phyloP scores from a whole-genome alignment of 495 filamentous ascomycete species.

The Penicillium odoratum region DNA sequence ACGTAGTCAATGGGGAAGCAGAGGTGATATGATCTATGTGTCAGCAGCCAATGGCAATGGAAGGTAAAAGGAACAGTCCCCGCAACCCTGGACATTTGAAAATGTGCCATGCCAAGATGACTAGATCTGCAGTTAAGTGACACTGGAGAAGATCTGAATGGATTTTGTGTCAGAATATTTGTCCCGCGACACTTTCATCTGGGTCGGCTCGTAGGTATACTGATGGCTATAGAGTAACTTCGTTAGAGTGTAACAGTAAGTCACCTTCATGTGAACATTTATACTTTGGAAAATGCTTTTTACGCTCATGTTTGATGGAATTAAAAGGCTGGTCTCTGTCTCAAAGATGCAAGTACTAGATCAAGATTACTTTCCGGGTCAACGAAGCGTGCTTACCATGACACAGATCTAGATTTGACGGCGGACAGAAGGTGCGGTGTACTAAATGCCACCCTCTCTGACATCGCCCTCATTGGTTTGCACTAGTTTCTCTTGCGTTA shows the following conservation, averaged over 20 bases:
- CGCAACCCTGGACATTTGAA: neutral
- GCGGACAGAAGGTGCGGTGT: neutral
- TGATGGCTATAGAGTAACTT: neutral
- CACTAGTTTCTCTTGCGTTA: too few relatives aligned
- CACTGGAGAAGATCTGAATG: conserved; percentile 7
- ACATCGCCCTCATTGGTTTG: too few relatives aligned
- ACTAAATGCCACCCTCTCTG: neutral
- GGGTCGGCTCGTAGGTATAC: conserved; percentile 14
- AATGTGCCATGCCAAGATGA: conserved; percentile 15
- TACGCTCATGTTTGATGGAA: too few relatives aligned
- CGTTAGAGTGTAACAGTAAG: conserved; percentile 8
- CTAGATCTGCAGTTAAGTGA: conserved; percentile 23
- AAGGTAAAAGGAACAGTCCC: conserved; percentile 14
- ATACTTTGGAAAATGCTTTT: neutral
- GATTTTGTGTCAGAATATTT: neutral
- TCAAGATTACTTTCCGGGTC: neutral
- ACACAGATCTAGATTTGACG: neutral
- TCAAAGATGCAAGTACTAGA: neutral
- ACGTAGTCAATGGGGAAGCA: neutral
- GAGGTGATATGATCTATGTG: neutral
- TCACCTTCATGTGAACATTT: conserved; percentile 7
- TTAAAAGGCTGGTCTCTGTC: neutral
- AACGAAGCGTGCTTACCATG: neutral
- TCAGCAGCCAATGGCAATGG: conserved; percentile 1
- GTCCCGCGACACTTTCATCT: neutral